Evolutionary conservation across 257 asterid species (phyloP).

Genomic region (Ballota nigra): DNA sequence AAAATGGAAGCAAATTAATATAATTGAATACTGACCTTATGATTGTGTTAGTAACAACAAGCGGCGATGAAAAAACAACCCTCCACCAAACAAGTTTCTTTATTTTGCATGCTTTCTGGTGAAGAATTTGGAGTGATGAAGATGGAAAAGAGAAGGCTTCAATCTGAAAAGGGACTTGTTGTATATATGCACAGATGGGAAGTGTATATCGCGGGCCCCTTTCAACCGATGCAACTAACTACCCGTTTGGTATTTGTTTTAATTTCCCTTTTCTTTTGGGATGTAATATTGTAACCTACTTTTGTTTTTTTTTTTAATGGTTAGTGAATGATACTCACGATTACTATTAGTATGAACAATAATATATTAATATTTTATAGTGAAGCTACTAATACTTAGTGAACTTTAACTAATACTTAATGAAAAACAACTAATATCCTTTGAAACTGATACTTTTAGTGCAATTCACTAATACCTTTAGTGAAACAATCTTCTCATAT

Average conservation of each 20-base stretch:
- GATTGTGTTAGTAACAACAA: neutral
- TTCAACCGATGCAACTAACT: slow-evolving; percentile 29
- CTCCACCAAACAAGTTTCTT: slow-evolving; percentile 39
- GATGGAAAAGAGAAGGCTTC: slow-evolving; percentile 13
- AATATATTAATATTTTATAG: no score
- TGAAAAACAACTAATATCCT: no score
- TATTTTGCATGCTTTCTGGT: slow-evolving; percentile 24
- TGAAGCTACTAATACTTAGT: no score
- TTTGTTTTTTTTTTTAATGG: no score
- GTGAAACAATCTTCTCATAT: no score
- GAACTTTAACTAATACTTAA: no score
- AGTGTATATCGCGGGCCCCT: slow-evolving; percentile 26
- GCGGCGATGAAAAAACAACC: slow-evolving; percentile 41
- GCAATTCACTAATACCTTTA: no score
- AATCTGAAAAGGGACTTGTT: neutral
- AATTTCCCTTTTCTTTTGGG: neutral
- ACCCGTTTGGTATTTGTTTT: neutral
- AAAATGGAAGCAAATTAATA: neutral
- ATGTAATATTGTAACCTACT: neutral
- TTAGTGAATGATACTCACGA: no score
- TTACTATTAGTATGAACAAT: no score
- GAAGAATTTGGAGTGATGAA: slow-evolving; percentile 25
- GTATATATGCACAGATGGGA: neutral
- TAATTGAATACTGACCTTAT: slow-evolving; percentile 14
- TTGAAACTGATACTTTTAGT: no score